Evolutionary conservation across 108 stramenopile species (phyloP), one percentile per base, ranked within the genome.

Genomic region (Cyclostephanos invisitatus): DNA sequence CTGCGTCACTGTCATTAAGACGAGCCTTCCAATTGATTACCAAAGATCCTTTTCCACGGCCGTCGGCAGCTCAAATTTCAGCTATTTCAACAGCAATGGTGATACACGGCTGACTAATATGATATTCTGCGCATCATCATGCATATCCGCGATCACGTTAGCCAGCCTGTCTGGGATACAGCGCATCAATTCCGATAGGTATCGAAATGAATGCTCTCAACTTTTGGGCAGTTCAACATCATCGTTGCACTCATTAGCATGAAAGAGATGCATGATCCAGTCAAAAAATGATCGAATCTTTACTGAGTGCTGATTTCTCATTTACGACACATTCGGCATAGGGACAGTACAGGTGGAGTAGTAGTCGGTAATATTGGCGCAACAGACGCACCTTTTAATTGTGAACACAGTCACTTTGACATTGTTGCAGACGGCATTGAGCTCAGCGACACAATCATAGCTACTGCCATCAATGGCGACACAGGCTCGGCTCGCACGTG

Each of bases 131-230:
- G 49, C 55, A 11, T 86, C 91, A 22, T 83, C 91, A 3, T 65
- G 70, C 20, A 49, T 79, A 0, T 84, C 78, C 64, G 70, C 80
- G 6, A 44, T 76, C 12, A 62, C 87, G 22, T 67, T 93, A 29
- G 85, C 75, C 8, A 63, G 89, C 42, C 58, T 90, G 20, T 87
- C 90, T 59, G 89, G 86, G 24, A 87, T 93, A 74, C 89, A 90
- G 40, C 80, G 89, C 15, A 86, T 86, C 66, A 90, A 90, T 70
- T 80, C 80, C 10, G 59, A 72, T 35, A 70, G 87, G 44, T 83
- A 92, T 73, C 68, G 61, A 44, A 20, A 67, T 22, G 77, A 78
- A 49, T 71, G 12, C 44, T 14, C 44, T 15, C 44, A 3, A 15
- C 44, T 46, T 15, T 46, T 14, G 44, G 44, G 3, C 0, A 15